Evolutionary conservation across 495 filamentous ascomycete genomes (phyloP).

Genomic region (Aspergillus funiculosus): DNA sequence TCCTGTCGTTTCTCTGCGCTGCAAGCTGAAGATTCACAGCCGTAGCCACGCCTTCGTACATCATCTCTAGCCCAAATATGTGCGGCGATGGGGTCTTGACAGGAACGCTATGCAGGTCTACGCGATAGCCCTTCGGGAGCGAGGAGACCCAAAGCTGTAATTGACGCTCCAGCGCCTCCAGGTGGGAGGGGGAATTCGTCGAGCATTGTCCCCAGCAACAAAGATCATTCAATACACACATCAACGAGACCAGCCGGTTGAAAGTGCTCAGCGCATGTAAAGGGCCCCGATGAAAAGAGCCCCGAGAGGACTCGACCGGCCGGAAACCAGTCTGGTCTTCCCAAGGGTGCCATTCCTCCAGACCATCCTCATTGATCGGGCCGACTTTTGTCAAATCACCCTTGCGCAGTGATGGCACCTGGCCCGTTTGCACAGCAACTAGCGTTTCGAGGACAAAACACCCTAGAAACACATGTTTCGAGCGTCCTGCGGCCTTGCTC

Average conservation of each 20-base stretch:
- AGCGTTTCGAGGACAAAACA: slow-evolving; percentile 63
- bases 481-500: slow-evolving; percentile 25
- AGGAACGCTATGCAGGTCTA: slow-evolving; percentile 27
- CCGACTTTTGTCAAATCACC: slow-evolving; percentile 42
- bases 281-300: slow-evolving; percentile 44
- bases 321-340: slow-evolving; percentile 37
- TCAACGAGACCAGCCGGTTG: slow-evolving; percentile 47
- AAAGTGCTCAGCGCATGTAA: slow-evolving; percentile 55
- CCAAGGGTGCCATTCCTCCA: slow-evolving; percentile 72
- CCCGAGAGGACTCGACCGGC: slow-evolving; percentile 28
- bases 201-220: slow-evolving; percentile 28
- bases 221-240: slow-evolving; percentile 40
- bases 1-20: slow-evolving; percentile 23
- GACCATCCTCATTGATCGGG: slow-evolving; percentile 52
- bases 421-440: slow-evolving; percentile 47
- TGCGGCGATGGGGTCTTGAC: slow-evolving; percentile 30
- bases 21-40: slow-evolving; percentile 30
- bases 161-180: slow-evolving; percentile 34
- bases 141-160: slow-evolving; percentile 34
- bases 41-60: slow-evolving; percentile 31
- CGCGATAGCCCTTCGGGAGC: slow-evolving; percentile 32
- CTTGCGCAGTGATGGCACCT: slow-evolving; percentile 46
- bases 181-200: slow-evolving; percentile 24
- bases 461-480: slow-evolving; percentile 50
- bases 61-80: slow-evolving; percentile 39